phyloP scores from a whole-genome alignment of 306 rosid genomes.

The Dicorynia guianensis region DNA sequence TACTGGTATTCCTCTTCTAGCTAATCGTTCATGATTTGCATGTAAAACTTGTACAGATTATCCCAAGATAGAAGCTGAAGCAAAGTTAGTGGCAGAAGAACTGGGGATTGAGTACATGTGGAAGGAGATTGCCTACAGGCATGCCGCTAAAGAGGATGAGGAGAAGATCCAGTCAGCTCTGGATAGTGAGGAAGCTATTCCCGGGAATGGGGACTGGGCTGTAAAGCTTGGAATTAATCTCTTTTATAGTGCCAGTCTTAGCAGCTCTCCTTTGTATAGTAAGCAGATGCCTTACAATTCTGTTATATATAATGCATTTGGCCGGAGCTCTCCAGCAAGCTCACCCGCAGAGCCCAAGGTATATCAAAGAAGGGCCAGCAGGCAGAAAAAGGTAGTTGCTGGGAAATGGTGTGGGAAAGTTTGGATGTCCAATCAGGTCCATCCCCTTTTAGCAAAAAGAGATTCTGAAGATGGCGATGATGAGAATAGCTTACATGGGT shows the following conservation, averaged over 20 bases:
- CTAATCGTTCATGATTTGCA: constrained; percentile 30
- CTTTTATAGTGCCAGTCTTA: constrained; percentile 80
- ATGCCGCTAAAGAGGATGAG: constrained; percentile 66
- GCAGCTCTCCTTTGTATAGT: constrained; percentile 78
- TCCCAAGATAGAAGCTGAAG: constrained; percentile 83
- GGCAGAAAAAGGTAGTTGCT: constrained; percentile 70
- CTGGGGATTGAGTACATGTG: constrained; percentile 55
- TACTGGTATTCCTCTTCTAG: constrained; percentile 21
- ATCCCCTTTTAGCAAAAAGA: constrained; percentile 65
- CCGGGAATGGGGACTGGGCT: constrained; percentile 87
- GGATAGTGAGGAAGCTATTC: constrained; percentile 76
- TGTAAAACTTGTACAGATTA: constrained; percentile 55
- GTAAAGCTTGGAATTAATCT: constrained; percentile 87
- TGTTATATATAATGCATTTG: constrained; percentile 77
- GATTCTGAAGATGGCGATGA: constrained; percentile 59
- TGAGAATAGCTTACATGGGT: constrained; percentile 44
- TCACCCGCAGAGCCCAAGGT: constrained; percentile 56
- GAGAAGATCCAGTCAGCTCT: constrained; percentile 71
- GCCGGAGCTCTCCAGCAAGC: constrained; percentile 57
- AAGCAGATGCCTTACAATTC: constrained; percentile 93
- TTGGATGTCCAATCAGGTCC: constrained; percentile 87
- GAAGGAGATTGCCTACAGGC: constrained; percentile 60
- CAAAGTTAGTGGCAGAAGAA: constrained; percentile 70
- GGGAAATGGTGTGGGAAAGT: constrained; percentile 94
- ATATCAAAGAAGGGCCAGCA: constrained; percentile 61